phyloP scores from a whole-genome alignment of 352 stramenopile genomes.

The Phytophthora brassicae region DNA sequence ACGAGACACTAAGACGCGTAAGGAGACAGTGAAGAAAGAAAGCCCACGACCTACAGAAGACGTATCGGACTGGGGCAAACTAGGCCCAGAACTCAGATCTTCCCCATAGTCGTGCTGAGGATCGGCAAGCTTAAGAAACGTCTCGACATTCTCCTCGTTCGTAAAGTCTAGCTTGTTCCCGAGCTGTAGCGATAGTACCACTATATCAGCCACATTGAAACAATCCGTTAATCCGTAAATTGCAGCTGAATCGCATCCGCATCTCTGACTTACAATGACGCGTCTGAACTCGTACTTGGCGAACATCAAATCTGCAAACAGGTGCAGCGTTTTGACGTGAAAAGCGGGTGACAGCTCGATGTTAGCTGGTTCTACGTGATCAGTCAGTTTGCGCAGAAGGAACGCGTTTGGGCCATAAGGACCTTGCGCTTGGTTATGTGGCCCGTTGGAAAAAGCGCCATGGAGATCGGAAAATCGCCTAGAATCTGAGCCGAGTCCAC shows the following conservation, averaged over 20 bases:
- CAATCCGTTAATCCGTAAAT: neutral
- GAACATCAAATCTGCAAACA: conserved; percentile 75
- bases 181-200: conserved; percentile 34
- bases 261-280: conserved; percentile 54
- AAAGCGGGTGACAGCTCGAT: conserved; percentile 35
- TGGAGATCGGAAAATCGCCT: conserved; percentile 56
- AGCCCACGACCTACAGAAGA: too few species aligned
- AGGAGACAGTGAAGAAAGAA: too few species aligned
- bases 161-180: conserved; percentile 23
- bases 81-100: too few species aligned
- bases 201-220: conserved; percentile 15
- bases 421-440: conserved; percentile 1
- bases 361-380: neutral
- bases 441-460: conserved; percentile 38
- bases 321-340: conserved; percentile 52
- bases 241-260: neutral
- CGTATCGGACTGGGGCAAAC: too few species aligned
- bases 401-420: conserved; percentile 11
- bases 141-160: conserved; percentile 26
- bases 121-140: conserved; percentile 72
- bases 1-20: too few species aligned
- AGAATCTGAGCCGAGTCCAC: conserved; percentile 66
- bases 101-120: too few species aligned
- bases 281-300: conserved; percentile 68
- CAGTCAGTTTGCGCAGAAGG: conserved; percentile 4